Evolutionary conservation across 2,329 filamentous ascomycete genomes (phyloP), one percentile per base, ranked within the genome.

Genomic region (Neodidymelliopsis sp.): DNA sequence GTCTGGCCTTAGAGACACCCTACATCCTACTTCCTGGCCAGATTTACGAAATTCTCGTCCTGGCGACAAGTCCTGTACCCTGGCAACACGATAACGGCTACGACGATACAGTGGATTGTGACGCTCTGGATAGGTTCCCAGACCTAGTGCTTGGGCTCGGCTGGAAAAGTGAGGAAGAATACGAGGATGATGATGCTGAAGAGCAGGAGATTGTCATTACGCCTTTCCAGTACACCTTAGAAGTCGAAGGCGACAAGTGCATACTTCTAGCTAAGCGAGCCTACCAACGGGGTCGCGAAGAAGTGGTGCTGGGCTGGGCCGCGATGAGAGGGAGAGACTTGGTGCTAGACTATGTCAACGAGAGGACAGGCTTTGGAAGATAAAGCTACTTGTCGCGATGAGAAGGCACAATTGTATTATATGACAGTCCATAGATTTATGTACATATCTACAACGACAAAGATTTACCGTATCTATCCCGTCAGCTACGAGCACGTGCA

Each of bases 111-210:
- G 59, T 61, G 2, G 59, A 59, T 13, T 63, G 60, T 20, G 49
- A 9, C 5, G 18, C 35, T 3, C 13, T 49, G 18, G 20, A 13
- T 2, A 43, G 38, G 12, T 57, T 54, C 18, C 60, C 59, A 1
- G 59, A 63, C 36, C 29, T 63, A 4, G 51, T 63, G 6, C 50
- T 62, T 23, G 59, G 55, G 2, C 23, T 62, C 6, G 38, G 40
- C 1, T 31, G 46, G n/a, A 45, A 49, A 2, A 48, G 31, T 7
- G 49, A 47, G 2, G 58, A 42, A 16, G 46, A 42, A 12, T 28
- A 36, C 1, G 38, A 44, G 15, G 23, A 30, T 1, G 36, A 35
- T 11, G 25, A 31, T 4, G 10, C 18, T 3, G 41, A 49, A 2
- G 55, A 52, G 5, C 34, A 25, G n/a, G 51, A 54, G 28, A 16